phyloP scores from a whole-genome alignment of 2,329 filamentous ascomycete species.

The Elsinoe perseae region DNA sequence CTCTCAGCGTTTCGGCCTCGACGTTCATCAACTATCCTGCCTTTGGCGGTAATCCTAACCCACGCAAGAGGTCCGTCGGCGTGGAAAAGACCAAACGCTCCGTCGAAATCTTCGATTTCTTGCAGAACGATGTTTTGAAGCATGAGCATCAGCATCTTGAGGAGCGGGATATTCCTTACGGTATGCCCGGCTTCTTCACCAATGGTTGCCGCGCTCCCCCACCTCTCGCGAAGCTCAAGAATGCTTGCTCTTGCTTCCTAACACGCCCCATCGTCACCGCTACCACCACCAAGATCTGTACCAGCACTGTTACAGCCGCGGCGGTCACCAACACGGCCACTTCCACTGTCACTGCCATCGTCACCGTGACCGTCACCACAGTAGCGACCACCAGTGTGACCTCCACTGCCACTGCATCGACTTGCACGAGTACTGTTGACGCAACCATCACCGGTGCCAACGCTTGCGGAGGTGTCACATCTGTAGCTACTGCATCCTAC shows the following conservation, averaged over 20 bases:
- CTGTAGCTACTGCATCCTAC: neutral
- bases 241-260: conserved; percentile 2
- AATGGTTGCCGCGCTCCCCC: neutral
- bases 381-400: neutral
- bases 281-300: neutral
- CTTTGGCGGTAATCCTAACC: neutral
- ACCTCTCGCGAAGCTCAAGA: neutral
- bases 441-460: neutral
- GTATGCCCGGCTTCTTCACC: conserved; percentile 1
- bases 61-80: too few relatives aligned
- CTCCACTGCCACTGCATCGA: neutral
- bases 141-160: neutral
- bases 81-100: neutral
- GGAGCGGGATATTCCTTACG: neutral
- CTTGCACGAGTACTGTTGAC: neutral
- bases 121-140: neutral
- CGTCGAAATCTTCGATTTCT: neutral
- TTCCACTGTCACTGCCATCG: neutral
- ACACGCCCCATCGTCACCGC: neutral
- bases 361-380: neutral
- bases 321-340: neutral
- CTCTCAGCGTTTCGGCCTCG: neutral
- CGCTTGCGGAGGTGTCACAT: neutral
- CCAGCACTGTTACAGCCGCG: neutral
- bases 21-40: neutral